phyloP scores from a whole-genome alignment of 140 eudicot species.

The Stevia rebaudiana region DNA sequence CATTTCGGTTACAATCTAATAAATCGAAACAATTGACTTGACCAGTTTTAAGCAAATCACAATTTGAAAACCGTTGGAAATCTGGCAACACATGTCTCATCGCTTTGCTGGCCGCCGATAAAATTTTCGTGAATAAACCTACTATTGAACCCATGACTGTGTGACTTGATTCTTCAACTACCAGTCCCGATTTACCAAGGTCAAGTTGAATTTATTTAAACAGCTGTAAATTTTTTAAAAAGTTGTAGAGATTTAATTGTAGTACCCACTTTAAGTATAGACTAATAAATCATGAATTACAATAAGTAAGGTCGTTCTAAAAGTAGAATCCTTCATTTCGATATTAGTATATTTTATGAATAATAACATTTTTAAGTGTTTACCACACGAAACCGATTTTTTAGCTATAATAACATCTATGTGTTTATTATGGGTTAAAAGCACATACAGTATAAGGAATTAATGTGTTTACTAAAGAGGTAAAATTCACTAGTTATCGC shows the following conservation, averaged over 20 bases:
- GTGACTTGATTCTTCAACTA: neutral
- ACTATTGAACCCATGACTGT: neutral
- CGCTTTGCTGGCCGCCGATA: neutral
- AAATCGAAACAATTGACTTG: neutral
- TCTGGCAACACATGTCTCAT: neutral
- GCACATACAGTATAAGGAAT: neutral
- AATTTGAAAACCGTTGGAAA: neutral
- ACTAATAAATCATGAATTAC: neutral
- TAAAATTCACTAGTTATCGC: too few relatives aligned
- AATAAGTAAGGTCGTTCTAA: neutral
- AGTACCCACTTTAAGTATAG: neutral
- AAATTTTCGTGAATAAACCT: neutral
- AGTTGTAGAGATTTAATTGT: neutral
- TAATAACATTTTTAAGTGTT: slow-evolving; percentile 2
- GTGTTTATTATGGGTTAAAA: neutral
- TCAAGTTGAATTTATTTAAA: neutral
- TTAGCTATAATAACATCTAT: neutral
- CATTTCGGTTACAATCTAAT: neutral
- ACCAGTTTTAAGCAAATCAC: neutral
- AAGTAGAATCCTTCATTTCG: slow-evolving; percentile 9
- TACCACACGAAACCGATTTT: neutral
- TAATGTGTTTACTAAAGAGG: neutral
- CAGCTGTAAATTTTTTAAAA: neutral
- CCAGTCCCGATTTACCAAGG: neutral
- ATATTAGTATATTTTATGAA: neutral